Evolutionary conservation across 2,329 filamentous ascomycete species (phyloP), one percentile per base, ranked within the genome.

Genomic region (Leptographium radiaticola): DNA sequence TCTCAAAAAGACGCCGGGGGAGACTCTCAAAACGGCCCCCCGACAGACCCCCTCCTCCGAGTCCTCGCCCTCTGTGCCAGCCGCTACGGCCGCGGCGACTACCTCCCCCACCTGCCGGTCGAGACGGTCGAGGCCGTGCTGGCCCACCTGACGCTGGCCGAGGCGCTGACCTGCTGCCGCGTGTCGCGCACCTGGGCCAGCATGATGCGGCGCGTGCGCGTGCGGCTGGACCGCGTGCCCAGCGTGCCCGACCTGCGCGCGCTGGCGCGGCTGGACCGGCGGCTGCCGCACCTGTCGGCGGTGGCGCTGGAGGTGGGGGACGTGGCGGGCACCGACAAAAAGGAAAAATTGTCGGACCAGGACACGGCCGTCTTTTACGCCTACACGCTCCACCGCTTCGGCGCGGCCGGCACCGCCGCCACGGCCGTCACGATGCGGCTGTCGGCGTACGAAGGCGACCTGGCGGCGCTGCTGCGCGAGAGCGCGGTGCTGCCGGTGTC

Each of bases 71-170:
- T 18, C 11, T 57, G 55, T 52, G 54, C 50, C 45, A 15, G 18
- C 12, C 33, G 46, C 38, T 54, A 54, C 46, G 55, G 52, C 53
- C 46, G 30, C 15, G 52, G 18, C 39, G 57, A 59, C 53, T 57
- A 55, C 31, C 38, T 59, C 13, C 53, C 51, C 0, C 18, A 53
- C 8, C 55, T 58, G 30, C 57, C 58, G 1, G 47, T 53, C 30
- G 58, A 59, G 53, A 40, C 31, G 16, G 54, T 46, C 18, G 55
- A 59, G 51, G 16, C 12, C 3, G 53, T 59, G 12, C 52, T 59
- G 10, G 10, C 46, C 15, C 38, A 57, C 18, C 44, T 58, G 6
- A 39, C 52, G 6, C n/a, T 58, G 15, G 2, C 20, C 6, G 54
- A 57, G 11, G 9, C 58, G 11, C 10, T 58, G 38, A 6, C 7